These are phyloP conservation scores for Stephanodiscus triporus DNA, from an alignment of 108 stramenopile genomes.

Conservation along the genomic window DNA sequence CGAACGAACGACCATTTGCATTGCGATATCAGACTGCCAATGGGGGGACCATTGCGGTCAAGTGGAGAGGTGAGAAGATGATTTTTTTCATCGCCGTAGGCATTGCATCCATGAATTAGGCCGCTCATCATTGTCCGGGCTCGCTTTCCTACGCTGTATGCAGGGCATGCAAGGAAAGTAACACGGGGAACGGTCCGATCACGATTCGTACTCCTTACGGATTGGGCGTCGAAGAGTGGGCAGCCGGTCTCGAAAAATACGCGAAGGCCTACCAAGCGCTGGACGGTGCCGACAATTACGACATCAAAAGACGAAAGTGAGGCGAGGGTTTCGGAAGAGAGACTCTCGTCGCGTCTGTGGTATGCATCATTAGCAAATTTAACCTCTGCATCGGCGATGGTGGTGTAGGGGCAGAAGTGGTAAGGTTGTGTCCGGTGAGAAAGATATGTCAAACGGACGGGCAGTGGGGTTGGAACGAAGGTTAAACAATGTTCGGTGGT, in stretches of 20 bases:
- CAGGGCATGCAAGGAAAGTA: constrained; percentile 62
- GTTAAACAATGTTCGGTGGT: too few species aligned
- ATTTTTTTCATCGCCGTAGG: neutral
- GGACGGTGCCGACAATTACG: constrained; percentile 10
- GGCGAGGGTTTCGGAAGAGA: too few species aligned
- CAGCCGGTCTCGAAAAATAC: constrained; percentile 65
- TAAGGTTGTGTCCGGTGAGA: too few species aligned
- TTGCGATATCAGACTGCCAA: constrained; percentile 37
- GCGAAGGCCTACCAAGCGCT: constrained; percentile 23
- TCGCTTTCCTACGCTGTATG: too few species aligned
- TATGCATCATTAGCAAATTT: too few species aligned
- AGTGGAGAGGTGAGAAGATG: constrained; percentile 52
- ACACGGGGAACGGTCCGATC: constrained; percentile 57
- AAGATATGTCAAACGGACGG: too few species aligned
- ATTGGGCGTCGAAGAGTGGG: constrained; percentile 66
- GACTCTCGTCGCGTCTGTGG: too few species aligned
- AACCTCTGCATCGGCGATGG: too few species aligned
- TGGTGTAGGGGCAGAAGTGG: too few species aligned
- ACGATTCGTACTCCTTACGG: constrained; percentile 74
- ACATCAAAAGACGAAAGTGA: constrained; percentile 17
- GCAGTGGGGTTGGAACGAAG: too few species aligned
- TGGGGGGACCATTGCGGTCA: constrained; percentile 89
- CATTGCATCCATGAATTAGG: neutral
- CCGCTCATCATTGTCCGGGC: neutral
- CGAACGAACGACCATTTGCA: too few species aligned